Conservation (phyloP, 2,329 filamentous ascomycete species). For the Emericellopsis cladophorae region DNA sequence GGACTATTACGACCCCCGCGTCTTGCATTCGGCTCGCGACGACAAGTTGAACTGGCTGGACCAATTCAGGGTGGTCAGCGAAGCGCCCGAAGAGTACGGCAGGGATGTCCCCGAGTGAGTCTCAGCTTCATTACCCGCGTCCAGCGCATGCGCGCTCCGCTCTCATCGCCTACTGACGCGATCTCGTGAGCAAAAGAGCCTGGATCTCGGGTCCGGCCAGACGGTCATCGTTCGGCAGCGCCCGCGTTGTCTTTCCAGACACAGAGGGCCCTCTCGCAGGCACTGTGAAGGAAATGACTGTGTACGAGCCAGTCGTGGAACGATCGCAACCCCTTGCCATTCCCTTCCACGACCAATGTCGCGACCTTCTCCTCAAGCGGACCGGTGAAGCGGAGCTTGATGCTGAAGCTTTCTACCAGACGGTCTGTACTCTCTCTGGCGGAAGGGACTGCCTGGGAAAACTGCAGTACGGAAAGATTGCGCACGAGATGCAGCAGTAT, state of each 20-base stretch:
- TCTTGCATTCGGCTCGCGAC: neutral
- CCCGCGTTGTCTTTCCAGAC: neutral
- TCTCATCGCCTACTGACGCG: too few relatives aligned
- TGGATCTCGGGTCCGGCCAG: neutral
- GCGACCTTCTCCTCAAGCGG: neutral
- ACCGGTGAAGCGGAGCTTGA: neutral
- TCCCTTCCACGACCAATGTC: neutral
- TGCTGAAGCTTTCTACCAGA: neutral
- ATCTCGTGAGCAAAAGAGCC: neutral
- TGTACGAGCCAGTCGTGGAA: neutral
- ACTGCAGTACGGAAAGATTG: neutral
- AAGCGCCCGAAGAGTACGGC: neutral
- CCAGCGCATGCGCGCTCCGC: too few relatives aligned
- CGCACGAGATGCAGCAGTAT: neutral
- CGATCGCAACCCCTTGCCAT: neutral
- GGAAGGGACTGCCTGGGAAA: neutral
- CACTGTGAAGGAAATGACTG: neutral
- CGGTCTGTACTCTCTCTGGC: neutral
- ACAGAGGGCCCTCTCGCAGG: neutral
- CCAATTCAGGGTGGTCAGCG: neutral
- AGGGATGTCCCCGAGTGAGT: neutral
- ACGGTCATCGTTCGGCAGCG: neutral
- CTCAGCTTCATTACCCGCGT: too few relatives aligned
- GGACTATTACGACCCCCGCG: neutral
- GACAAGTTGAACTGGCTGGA: neutral